Evolutionary conservation across 257 asterid genomes (phyloP).

Genomic region (Scutellaria baicalensis): DNA sequence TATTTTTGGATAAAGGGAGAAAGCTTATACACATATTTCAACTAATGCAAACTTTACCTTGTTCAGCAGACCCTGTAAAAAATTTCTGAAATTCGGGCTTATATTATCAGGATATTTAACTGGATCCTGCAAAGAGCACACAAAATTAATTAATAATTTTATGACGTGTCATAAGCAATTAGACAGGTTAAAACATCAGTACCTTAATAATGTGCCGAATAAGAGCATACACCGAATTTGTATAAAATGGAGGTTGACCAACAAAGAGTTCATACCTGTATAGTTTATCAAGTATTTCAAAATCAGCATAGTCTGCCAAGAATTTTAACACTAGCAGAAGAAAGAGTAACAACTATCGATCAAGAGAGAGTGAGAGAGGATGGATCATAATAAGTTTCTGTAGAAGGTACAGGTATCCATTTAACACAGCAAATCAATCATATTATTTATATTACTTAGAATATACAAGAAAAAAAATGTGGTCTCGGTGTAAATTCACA

Average conservation of each 20-base stretch:
- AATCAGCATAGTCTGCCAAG: background rate
- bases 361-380: background rate
- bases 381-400: constrained; percentile 1
- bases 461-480: constrained; percentile 5
- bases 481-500: background rate
- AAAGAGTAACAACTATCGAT: constrained; percentile 6
- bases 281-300: background rate
- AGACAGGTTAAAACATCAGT: constrained; percentile 4
- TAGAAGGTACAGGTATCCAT: background rate
- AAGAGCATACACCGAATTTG: constrained; percentile 97
- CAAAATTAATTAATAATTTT: constrained; percentile 4
- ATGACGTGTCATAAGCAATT: constrained; percentile 1
- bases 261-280: constrained; percentile 96
- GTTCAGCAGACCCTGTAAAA: constrained; percentile 87
- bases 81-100: constrained; percentile 76
- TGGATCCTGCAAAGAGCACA: constrained; percentile 65
- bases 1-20: constrained; percentile 11
- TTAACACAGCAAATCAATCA: background rate
- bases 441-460: constrained; percentile 5
- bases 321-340: background rate
- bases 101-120: constrained; percentile 93
- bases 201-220: constrained; percentile 96
- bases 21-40: background rate
- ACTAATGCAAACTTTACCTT: constrained; percentile 49
- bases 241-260: constrained; percentile 98